phyloP scores from a whole-genome alignment of 495 filamentous ascomycete species.

The Hyaloscypha variabilis region DNA sequence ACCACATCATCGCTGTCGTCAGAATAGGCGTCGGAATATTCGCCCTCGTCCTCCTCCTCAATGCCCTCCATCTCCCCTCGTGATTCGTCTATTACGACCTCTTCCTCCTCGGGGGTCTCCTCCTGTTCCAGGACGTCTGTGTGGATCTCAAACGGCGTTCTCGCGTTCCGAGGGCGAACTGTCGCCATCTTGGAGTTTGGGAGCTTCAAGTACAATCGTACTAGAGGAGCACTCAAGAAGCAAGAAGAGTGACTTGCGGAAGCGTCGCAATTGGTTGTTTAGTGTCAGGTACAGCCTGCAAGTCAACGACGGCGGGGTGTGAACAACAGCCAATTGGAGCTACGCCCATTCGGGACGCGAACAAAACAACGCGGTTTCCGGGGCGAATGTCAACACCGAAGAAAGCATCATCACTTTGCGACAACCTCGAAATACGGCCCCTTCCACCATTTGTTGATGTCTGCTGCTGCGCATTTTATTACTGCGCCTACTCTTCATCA shows the following conservation, averaged over 20 bases:
- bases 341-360: conserved; percentile 19
- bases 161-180: conserved; percentile 24
- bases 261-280: conserved; percentile 29
- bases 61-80: conserved; percentile 40
- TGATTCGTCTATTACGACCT: conserved; percentile 26
- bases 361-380: conserved; percentile 23
- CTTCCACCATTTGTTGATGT: conserved; percentile 23
- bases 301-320: conserved; percentile 11
- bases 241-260: conserved; percentile 9
- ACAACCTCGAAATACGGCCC: conserved; percentile 21
- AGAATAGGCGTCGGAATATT: conserved; percentile 42
- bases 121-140: conserved; percentile 30
- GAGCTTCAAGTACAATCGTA: conserved; percentile 3
- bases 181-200: conserved; percentile 25
- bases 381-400: conserved; percentile 24
- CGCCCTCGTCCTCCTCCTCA: conserved; percentile 37
- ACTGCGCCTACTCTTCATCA: conserved; percentile 37
- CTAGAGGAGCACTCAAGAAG: conserved; percentile 7
- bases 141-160: conserved; percentile 30
- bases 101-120: conserved; percentile 39
- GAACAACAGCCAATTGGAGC: conserved; percentile 3
- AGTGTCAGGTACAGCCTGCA: conserved; percentile 24
- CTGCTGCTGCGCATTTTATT: conserved; percentile 29
- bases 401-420: conserved; percentile 21
- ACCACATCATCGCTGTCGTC: conserved; percentile 65